These are phyloP conservation scores for Boeremia exigua DNA, from an alignment of 2,329 filamentous ascomycete genomes.

Conservation along the genomic window DNA sequence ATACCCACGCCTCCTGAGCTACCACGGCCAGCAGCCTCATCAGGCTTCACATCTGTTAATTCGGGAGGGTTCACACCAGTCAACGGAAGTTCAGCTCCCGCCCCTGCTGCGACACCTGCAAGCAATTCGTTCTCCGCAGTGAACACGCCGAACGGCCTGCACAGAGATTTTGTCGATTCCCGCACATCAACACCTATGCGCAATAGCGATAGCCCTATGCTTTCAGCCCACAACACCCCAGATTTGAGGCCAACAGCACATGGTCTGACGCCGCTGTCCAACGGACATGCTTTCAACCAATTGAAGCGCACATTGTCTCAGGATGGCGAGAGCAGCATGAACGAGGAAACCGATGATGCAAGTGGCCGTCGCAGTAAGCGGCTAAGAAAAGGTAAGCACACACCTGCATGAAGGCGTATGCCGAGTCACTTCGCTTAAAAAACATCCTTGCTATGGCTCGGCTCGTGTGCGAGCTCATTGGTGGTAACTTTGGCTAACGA, in stretches of 20 bases:
- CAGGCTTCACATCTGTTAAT: slow-evolving; percentile 78
- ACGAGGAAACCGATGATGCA: slow-evolving; percentile 59
- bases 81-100: slow-evolving; percentile 55
- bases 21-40: slow-evolving; percentile 58
- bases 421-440: slow-evolving; percentile 19
- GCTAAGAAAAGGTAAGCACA: slow-evolving; percentile 77
- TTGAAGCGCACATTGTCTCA: slow-evolving; percentile 75
- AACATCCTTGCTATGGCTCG: slow-evolving; percentile 9
- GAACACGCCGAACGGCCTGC: slow-evolving; percentile 58
- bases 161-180: slow-evolving; percentile 60
- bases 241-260: slow-evolving; percentile 63
- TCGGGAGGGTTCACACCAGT: slow-evolving; percentile 67
- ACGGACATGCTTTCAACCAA: slow-evolving; percentile 60
- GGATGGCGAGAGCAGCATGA: slow-evolving; percentile 62
- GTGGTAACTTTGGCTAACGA: slow-evolving; percentile 30
- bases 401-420: slow-evolving; percentile 17
- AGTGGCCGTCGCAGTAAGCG: slow-evolving; percentile 82
- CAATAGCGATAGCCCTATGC: slow-evolving; percentile 66
- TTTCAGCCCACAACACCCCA: slow-evolving; percentile 69
- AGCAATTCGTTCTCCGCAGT: slow-evolving; percentile 62
- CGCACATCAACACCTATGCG: slow-evolving; percentile 66
- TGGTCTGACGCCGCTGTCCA: slow-evolving; percentile 56
- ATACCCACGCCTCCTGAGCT: slow-evolving; percentile 59
- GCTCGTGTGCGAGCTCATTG: slow-evolving; percentile 23
- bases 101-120: slow-evolving; percentile 29